A percentile compares a stretch with the other conserved stretches of the same genome.
Evolutionary conservation across 1,284 basidiomycete species (phyloP).

Genomic region (Phylloporus sp.): DNA sequence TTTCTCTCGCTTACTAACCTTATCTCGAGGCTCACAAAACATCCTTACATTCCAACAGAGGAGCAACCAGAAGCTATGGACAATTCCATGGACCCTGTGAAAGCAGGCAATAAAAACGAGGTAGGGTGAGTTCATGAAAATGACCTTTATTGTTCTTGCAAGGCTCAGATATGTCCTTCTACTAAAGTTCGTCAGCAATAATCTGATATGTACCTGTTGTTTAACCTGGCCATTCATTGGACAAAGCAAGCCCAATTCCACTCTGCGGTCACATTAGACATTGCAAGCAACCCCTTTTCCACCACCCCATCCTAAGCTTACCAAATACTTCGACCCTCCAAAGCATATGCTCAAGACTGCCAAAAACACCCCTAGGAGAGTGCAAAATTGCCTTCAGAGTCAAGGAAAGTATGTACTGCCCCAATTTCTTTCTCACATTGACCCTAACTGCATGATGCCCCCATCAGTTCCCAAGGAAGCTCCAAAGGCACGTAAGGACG

Average conservation of each 20-base stretch:
- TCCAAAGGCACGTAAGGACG: conserved; percentile 55
- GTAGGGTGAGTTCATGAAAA: conserved; percentile 54
- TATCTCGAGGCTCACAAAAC: conserved; percentile 73
- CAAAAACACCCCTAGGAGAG: conserved; percentile 55
- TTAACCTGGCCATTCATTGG: conserved; percentile 90
- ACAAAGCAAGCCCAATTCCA: conserved; percentile 93
- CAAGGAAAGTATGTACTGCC: conserved; percentile 59
- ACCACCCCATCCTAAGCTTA: conserved; percentile 82
- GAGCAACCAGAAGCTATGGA: conserved; percentile 85
- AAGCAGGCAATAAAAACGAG: conserved; percentile 70
- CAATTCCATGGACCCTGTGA: conserved; percentile 82
- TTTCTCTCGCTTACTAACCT: conserved; percentile 85
- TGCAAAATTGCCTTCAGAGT: conserved; percentile 74
- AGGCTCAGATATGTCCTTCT: conserved; percentile 4
- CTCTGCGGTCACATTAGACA: conserved; percentile 73
- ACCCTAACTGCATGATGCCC: conserved; percentile 4
- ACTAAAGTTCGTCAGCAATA: conserved; percentile 67
- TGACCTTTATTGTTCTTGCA: neutral
- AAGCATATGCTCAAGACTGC: conserved; percentile 65
- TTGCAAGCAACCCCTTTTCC: conserved; percentile 77
- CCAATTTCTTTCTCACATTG: neutral
- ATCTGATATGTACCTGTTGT: conserved; percentile 88
- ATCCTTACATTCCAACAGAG: conserved; percentile 84
- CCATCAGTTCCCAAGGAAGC: conserved; percentile 61
- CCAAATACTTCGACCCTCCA: conserved; percentile 85